Evolutionary conservation across 345 rosid genomes (phyloP), one percentile per base, ranked within the genome.

Genomic region (Heritiera littoralis): DNA sequence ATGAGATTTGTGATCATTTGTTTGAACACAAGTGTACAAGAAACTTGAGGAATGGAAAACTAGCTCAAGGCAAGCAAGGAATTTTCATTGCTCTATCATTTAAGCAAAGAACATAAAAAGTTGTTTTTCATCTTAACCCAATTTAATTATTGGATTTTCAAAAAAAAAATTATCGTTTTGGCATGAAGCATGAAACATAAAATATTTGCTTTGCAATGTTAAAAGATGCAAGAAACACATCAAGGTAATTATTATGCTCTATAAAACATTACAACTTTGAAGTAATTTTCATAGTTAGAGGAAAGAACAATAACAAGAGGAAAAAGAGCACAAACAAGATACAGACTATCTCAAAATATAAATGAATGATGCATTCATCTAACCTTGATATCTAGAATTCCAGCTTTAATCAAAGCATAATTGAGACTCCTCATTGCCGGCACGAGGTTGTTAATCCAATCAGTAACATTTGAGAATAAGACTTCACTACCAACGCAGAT

Each of bases 401-500:
- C 97, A 55, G 89, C 89, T 38, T 73, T 87, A 45, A 85, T 75
- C 83, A 95, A 89, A 55, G 98, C 98, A 7, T 32, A 68, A 61
- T 90, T 85, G 3, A 95, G 78, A 49, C 89, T 81, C 76, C 75
- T 90, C 94, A 95, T 93, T 40, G 95, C 94, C 11, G 94, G 93
- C 7, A 93, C 86, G 9, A 95, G 95, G 82, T 86, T 86, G 17
- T 77, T 32, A 74, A 93, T 85, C 85, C 82, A 82, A 9, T 81
- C 83, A 54, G 79, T 80, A 20, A 83, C 85, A 38, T 84, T 88
- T 23, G 83, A 60, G 40, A 87, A 86, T 23, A 93, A 55, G 61
- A 95, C 85, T 84, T 95, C 99, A 51, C 89, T 95, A 0, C 99
- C 99, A 35, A 92, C 90, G 0, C 87, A 86, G 30, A 95, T 80